Base-by-base conservation (phyloP, 225 moss, liverwort and hornwort genomes). In the Marchantia polymorpha region DNA sequence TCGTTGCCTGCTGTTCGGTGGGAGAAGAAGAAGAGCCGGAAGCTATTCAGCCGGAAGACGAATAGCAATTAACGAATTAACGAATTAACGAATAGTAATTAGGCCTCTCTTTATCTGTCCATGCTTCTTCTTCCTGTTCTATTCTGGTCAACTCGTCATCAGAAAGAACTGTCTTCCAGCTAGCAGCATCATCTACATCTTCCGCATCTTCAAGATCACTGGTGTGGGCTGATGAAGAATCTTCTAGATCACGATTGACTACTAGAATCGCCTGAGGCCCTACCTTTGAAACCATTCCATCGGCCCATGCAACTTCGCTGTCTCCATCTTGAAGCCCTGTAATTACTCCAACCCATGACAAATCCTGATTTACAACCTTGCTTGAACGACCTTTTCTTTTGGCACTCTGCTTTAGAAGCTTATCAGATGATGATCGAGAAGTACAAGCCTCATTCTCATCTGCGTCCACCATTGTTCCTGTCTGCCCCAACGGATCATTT, bases 321-420 rank as follows among this genome's bases (percentile, higher is more conserved):
- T 95, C 93, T 74, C 99, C 99, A 85, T 91, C 93, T 84, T 92
- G 87, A 56, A 99, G 87, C 31, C 99, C 93, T 68, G 88, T 86
- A 70, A 99, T 95, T 64, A 90, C 89, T 77, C 99, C 99, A 83
- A 91, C 99, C 99, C 99, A 99, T 54, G 99, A 92, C 78, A 99
- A 71, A 75, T 92, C 90, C 64, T 85, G 66, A 46, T 80, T 69
- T 13, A 75, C 81, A 69, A 75, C 69, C n/a, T 85, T 76, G 23
- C 30, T 54, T 75, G 61, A 77, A 39, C 31, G 74, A 52, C 49
- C 61, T 60, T 77, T 87, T 54, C 75, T 82, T 78, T 79, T 82
- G 73, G 55, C 87, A 65, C 56, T n/a, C 20, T 73, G 63, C 89
- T 84, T 87, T 64, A 31, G 53, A 72, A 75, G 55, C 81, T 82